Conservation (phyloP, 345 rosid genomes). For the Litchi chinensis region DNA sequence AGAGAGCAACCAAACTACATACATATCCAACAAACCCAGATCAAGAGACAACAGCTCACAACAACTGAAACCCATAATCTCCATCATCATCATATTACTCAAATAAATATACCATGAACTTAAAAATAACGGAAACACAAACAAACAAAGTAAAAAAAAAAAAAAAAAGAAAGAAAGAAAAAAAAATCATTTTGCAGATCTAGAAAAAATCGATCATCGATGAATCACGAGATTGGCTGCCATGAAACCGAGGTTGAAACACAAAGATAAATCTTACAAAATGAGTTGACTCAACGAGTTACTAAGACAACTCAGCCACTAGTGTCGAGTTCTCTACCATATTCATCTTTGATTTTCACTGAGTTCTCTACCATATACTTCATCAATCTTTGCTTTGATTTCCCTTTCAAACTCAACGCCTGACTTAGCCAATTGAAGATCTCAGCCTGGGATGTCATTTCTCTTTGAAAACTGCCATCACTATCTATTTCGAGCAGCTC, state of each 20-base stretch:
- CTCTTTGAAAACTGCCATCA: conserved; percentile 74
- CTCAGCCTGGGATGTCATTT: conserved; percentile 57
- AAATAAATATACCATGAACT: no score
- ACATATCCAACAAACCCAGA: no score
- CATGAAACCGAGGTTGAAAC: conserved; percentile 80
- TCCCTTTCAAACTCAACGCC: conserved; percentile 50
- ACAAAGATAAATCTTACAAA: conserved; percentile 72
- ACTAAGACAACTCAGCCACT: conserved; percentile 59
- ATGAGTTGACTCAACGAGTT: conserved; percentile 59
- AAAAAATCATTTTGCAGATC: no score
- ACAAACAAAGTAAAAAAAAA: no score
- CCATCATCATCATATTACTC: no score
- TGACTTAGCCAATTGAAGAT: conserved; percentile 59
- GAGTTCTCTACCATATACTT: conserved; percentile 54
- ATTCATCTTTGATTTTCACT: conserved; percentile 55
- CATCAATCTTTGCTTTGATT: conserved; percentile 70
- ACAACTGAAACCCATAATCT: no score
- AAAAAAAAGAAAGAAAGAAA: no score
- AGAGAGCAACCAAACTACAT: no score
- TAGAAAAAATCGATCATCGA: conserved; percentile 32
- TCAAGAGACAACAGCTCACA: no score
- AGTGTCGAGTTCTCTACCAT: conserved; percentile 52
- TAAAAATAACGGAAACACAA: no score
- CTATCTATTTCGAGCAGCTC: conserved; percentile 51
- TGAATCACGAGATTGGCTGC: conserved; percentile 81